Conservation (phyloP, 768 basidiomycete genomes). For the Lactarius akahatsu region DNA sequence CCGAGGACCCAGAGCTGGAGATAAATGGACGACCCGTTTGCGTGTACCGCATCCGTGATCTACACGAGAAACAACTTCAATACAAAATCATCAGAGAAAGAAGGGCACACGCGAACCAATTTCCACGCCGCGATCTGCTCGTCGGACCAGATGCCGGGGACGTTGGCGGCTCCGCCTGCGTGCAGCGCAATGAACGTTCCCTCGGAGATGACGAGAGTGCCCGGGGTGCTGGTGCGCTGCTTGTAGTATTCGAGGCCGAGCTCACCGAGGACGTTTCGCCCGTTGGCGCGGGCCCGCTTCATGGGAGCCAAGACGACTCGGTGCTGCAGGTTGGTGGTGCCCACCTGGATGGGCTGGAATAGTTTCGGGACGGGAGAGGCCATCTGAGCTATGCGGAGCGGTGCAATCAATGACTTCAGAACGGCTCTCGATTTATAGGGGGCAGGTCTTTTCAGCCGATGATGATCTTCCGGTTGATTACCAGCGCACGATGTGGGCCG, state of each 20-base stretch:
- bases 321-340: constrained; percentile 44
- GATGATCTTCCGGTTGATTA: no score
- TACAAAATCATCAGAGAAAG: not conserved
- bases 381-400: no score
- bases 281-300: constrained; percentile 45
- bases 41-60: constrained; percentile 42
- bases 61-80: not conserved
- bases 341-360: constrained; percentile 49
- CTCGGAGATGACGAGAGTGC: constrained; percentile 58
- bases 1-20: constrained; percentile 53
- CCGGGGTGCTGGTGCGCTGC: constrained; percentile 47
- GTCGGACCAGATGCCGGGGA: constrained; percentile 50
- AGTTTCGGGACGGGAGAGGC: constrained; percentile 31
- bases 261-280: constrained; percentile 38
- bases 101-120: constrained; percentile 37
- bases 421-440: no score
- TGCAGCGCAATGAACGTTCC: constrained; percentile 51
- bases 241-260: constrained; percentile 47
- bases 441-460: no score
- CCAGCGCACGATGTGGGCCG: no score
- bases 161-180: constrained; percentile 43
- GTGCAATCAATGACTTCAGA: no score
- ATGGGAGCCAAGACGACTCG: constrained; percentile 55
- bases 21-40: constrained; percentile 43
- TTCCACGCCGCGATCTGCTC: constrained; percentile 58